A percentile compares a stretch with the other conserved stretches of the same genome.
These are phyloP conservation scores for Neopestalotiopsis rosae DNA, from an alignment of 2,329 filamentous ascomycete species.

Conservation along the genomic window DNA sequence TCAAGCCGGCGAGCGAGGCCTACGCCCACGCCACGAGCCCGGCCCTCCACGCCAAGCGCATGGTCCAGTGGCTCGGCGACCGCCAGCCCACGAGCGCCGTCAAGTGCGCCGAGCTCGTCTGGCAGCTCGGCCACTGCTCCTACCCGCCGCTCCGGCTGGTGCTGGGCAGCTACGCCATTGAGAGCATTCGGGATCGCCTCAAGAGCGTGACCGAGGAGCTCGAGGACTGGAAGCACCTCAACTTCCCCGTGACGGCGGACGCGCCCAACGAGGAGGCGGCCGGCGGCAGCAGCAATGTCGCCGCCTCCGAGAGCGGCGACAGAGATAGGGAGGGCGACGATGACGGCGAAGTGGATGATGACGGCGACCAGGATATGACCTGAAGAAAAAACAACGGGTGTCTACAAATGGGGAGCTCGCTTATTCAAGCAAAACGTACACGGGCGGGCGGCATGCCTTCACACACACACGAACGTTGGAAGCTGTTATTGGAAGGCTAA, in stretches of 20 bases:
- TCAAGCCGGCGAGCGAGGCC: conserved; percentile 82
- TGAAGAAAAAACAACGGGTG: background rate
- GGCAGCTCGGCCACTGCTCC: conserved; percentile 94
- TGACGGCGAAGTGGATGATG: conserved; percentile 29
- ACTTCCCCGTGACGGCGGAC: conserved; percentile 61
- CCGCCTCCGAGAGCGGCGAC: conserved; percentile 35
- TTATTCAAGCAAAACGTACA: background rate
- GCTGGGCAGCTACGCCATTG: conserved; percentile 92
- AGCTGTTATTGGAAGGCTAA: background rate
- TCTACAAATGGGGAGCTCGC: conserved; percentile 4
- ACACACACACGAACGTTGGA: background rate
- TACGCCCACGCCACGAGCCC: conserved; percentile 82
- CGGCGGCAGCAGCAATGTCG: background rate
- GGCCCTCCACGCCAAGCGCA: conserved; percentile 84
- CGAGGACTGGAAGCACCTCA: conserved; percentile 89
- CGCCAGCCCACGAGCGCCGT: conserved; percentile 91
- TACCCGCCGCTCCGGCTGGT: conserved; percentile 87
- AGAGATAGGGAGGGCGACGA: conserved; percentile 38
- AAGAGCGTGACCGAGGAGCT: conserved; percentile 93
- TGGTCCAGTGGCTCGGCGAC: conserved; percentile 94
- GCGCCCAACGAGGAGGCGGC: conserved; percentile 23
- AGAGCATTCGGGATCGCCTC: conserved; percentile 90
- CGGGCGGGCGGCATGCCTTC: background rate
- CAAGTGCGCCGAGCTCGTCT: conserved; percentile 90
- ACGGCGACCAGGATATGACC: conserved; percentile 25